Evolutionary conservation across 805 yeast species (phyloP), one percentile per base, ranked within the genome.

Genomic region (Teunomyces panamensis): DNA sequence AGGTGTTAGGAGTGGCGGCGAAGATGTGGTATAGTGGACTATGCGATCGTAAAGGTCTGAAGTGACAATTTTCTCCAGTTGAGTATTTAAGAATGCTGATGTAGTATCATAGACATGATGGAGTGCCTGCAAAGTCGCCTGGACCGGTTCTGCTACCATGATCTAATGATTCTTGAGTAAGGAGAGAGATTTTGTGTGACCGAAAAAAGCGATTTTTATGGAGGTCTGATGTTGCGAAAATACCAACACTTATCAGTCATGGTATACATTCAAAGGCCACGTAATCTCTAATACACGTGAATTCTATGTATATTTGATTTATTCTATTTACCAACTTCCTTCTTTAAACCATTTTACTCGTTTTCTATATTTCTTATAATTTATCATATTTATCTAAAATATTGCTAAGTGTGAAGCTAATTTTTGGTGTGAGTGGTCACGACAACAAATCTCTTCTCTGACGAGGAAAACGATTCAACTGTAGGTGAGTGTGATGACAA

Each of bases 101-200:
- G 68, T 51, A 6, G 45, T 42, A 27, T 50, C 50, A 51, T 63
- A 68, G 16, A 56, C 52, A 9, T 54, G 44, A 41, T 55, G 56
- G 26, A 70, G 52, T 5, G 69, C 57, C 27, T 55, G 63, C 6
- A 69, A 39, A 0, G 76, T 68, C 11, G 73, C 75, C 49, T 58
- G 68, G 4, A 72, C 75, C 4, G 77, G 76, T 56, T 71, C 77
- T 1, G 75, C 75, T n/a, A 69, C 77, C 77, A 72, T 71, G 10
- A 20, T 30, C 13, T 20, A 20, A 11, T 3, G 32, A 7, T 30
- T n/a, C 16, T n/a, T 6, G n/a, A 32, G 17, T 32, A 32, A 17
- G 39, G 26, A 20, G 13, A 35, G 13, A 13, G 20, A 35, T 20
- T 17, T 17, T 35, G 39, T 35, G 39, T 37, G 41, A 37, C 30